These are phyloP conservation scores for Ophiostoma sp. DNA, from an alignment of 2,329 filamentous ascomycete genomes.

Conservation along the genomic window DNA sequence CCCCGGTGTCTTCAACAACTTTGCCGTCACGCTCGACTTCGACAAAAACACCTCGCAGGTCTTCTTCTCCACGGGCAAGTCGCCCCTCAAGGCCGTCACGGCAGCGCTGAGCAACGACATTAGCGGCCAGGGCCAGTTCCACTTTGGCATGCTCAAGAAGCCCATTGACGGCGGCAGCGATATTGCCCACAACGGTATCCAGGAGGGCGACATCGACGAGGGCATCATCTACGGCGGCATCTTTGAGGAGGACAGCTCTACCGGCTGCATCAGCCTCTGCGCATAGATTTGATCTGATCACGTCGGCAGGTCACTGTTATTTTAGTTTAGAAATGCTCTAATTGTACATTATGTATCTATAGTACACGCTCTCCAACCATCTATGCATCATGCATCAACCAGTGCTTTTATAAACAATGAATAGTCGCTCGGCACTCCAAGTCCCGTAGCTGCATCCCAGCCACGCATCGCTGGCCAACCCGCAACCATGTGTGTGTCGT, in stretches of 20 bases:
- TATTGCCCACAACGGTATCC: conserved; percentile 45
- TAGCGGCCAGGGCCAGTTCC: conserved; percentile 55
- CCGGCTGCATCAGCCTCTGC: conserved; percentile 38
- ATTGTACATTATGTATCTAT: not conserved
- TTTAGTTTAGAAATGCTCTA: not conserved
- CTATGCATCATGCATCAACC: not conserved
- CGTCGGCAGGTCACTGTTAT: not conserved
- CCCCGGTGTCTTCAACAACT: conserved; percentile 55
- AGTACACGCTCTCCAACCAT: not conserved
- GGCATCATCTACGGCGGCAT: conserved; percentile 49
- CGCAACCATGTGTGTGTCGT: conserved; percentile 32
- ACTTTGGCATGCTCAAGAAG: conserved; percentile 60
- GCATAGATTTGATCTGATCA: conserved; percentile 21
- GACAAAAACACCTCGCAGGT: conserved; percentile 51
- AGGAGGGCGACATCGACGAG: conserved; percentile 46
- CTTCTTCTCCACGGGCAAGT: conserved; percentile 49
- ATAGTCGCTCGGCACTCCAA: conserved; percentile 45
- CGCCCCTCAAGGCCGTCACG: conserved; percentile 45
- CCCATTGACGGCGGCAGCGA: conserved; percentile 43
- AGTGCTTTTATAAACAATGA: conserved; percentile 22
- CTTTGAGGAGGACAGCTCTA: conserved; percentile 47
- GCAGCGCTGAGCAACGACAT: conserved; percentile 46
- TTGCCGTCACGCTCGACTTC: conserved; percentile 55
- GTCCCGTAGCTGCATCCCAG: conserved; percentile 47
- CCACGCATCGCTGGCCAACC: conserved; percentile 45